Evolutionary conservation across 306 rosid species (phyloP), one percentile per base, ranked within the genome.

Genomic region (Inga leiocalycina): DNA sequence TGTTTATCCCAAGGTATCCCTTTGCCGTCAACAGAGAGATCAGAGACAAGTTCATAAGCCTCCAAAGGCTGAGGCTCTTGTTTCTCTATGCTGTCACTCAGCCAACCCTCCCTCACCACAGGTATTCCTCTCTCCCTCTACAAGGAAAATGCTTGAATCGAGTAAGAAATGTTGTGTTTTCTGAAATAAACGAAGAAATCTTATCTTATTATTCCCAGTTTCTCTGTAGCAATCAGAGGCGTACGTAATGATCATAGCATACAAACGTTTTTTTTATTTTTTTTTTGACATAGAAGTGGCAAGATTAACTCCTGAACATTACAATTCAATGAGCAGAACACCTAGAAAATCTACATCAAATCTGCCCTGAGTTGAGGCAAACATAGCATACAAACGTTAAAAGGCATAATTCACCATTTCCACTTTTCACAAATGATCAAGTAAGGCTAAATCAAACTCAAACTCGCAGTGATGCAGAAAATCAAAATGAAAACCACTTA

Each of bases 1-100:
- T 84, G 95, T 83, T 93, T 92, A 70, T 92, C 93, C 98, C 97
- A 88, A 5, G 99, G 92, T 49, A 92, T 89, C 82, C 96, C 96
- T 85, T 80, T 92, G 16, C 97, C 92, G 4, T 79, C 93, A 24
- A 87, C 93, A 49, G 93, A 85, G 76, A 96, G 93, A 88, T 96
- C 94, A 69, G 90, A 76, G 57, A 87, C 91, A 79, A 96, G 73
- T 56, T 96, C 97, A 83, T 92, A 96, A 46, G 91, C 90, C 79
- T 92, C 91, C 45, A 93, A 87, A 59, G 98, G 98, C 82, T 90
- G 99, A 0, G 92, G 84, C 81, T 92, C 97, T 85, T 92, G 95
- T 77, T 91, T 93, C 81, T 92, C 90, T 2, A 93, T 96, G 86
- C 93, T 90, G 64, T 92, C 94, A 5, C 62, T 19, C 76, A 96